Conservation (phyloP, 1,139 yeast genomes). For the Magnusiomyces sp. region DNA sequence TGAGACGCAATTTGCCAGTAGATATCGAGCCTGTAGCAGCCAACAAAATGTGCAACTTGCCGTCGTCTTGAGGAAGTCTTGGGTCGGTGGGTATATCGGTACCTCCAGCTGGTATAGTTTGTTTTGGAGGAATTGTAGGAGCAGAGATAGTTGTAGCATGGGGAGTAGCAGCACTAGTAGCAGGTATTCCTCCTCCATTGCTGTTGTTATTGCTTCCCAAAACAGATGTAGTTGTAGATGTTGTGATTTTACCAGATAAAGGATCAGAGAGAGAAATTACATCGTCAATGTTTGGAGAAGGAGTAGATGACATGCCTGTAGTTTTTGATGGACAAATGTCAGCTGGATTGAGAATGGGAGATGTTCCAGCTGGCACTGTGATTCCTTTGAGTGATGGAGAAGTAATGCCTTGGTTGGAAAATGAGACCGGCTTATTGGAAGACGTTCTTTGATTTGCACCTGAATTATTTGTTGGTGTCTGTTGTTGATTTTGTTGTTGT, state of each 20-base stretch:
- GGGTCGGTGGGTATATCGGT: constrained; percentile 41
- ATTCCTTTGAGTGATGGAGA: too few species aligned
- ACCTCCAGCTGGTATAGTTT: constrained; percentile 5
- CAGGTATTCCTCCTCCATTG: background rate
- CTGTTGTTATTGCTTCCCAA: too few species aligned
- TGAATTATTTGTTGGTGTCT: too few species aligned
- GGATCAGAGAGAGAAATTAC: background rate
- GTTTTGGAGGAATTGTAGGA: background rate
- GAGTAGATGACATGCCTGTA: background rate
- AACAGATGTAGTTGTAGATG: background rate
- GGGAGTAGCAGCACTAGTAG: background rate
- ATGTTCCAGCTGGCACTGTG: too few species aligned
- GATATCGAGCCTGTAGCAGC: constrained; percentile 91
- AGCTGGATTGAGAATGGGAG: too few species aligned
- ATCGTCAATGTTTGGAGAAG: background rate
- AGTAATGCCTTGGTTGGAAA: too few species aligned
- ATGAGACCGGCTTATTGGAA: too few species aligned
- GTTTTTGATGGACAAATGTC: too few species aligned
- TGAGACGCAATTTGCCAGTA: constrained; percentile 63
- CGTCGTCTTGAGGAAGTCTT: constrained; percentile 82
- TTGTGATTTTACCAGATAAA: background rate
- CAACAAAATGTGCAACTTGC: constrained; percentile 73
- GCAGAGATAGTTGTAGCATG: background rate
- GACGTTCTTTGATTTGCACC: too few species aligned
- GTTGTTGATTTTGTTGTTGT: background rate